These are phyloP conservation scores for Amanita brunnescens DNA, from an alignment of 768 basidiomycete genomes.

Conservation along the genomic window DNA sequence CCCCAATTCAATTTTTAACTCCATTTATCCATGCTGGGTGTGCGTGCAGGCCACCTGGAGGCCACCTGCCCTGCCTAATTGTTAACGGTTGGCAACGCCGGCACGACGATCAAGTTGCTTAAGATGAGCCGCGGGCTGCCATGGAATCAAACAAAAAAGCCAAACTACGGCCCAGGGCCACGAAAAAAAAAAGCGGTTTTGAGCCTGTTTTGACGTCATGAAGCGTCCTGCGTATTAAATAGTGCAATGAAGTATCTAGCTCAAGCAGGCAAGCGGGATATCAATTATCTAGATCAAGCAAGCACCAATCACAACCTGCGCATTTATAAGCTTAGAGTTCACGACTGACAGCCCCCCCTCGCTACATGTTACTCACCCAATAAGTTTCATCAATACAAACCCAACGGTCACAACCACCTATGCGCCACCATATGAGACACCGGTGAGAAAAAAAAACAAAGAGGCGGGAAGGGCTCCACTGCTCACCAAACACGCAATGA, in stretches of 20 bases:
- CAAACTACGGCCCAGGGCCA: too few species aligned
- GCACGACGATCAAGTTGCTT: too few species aligned
- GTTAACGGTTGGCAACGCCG: too few species aligned
- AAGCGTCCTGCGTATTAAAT: not conserved
- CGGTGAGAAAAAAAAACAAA: slow-evolving; percentile 1
- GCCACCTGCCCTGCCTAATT: too few species aligned
- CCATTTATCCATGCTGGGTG: too few species aligned
- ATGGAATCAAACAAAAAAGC: too few species aligned
- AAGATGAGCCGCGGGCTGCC: too few species aligned
- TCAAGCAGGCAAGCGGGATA: not conserved
- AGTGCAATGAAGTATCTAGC: not conserved
- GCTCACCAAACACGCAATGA: slow-evolving; percentile 75
- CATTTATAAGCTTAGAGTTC: not conserved
- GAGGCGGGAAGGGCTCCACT: not conserved
- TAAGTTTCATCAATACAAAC: slow-evolving; percentile 61
- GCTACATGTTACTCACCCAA: slow-evolving; percentile 57
- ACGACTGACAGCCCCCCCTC: too few species aligned
- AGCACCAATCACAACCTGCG: not conserved
- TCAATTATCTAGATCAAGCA: not conserved
- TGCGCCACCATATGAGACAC: not conserved
- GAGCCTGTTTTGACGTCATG: not conserved
- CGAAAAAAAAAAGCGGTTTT: too few species aligned
- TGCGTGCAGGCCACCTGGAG: too few species aligned
- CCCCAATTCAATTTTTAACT: too few species aligned
- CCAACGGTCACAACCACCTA: slow-evolving; percentile 85